Evolutionary conservation across 352 stramenopile species (phyloP), one percentile per base, ranked within the genome.

Genomic region (Globisporangium recalcitrans): DNA sequence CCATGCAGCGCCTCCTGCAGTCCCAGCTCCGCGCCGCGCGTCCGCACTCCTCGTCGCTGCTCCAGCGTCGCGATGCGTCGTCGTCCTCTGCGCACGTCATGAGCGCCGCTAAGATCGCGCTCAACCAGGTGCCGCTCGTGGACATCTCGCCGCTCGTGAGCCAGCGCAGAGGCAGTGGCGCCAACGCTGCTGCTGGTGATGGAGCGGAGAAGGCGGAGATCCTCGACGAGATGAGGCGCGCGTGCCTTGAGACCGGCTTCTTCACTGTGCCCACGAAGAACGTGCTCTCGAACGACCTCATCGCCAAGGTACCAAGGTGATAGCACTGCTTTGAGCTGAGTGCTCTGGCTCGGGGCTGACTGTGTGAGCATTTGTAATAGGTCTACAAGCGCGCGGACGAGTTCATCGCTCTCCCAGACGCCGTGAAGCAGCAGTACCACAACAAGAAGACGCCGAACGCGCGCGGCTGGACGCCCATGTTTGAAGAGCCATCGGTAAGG

Each of bases 391-490:
- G 78, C 38, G 65, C 77, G 1, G 78, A 92, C 52, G 78, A 91
- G 69, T 91, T 90, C 63, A 70, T 89, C 26, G 78, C 74, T 29
- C 67, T 94, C 3, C 82, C 82, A 1, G 58, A 78, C 1, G 67
- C 64, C 0, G 60, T 91, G 31, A 94, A 94, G 70, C 70, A 73
- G 14, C 75, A 89, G 56, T 94, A 91, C 52, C 80, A 91, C 49
- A 82, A 86, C 71, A 89, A 91, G 60, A 84, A 75, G 47, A 80
- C 80, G 3, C 80, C 80, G 16, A 91, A 91, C 62, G 75, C 79
- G 24, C 76, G 82, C 47, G 84, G 84, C 42, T 93, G 84, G 84
- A 93, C 81, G 46, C 84, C 84, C 13, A 82, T 93, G 76, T 89
- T 91, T 58, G 84, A 91, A 69, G 82, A 93, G 62, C 84, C 84